A percentile compares a stretch with the other conserved stretches of the same genome.
Conservation (phyloP, 2,329 filamentous ascomycete species). For the Botrytis sinoallii region DNA sequence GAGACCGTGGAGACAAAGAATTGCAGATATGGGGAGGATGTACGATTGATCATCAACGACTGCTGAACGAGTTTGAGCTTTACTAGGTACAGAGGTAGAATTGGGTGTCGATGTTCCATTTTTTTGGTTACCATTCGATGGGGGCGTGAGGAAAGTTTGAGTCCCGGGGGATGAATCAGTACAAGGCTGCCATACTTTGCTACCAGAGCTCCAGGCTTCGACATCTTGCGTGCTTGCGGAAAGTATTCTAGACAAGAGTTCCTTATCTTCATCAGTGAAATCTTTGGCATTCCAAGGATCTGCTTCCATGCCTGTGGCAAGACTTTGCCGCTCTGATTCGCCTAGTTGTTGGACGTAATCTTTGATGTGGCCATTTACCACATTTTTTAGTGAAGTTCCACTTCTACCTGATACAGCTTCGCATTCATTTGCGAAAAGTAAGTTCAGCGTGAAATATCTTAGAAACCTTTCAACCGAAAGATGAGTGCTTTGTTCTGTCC, state of each 20-base stretch:
- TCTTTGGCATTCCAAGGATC: conserved; percentile 79
- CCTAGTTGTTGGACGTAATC: conserved; percentile 73
- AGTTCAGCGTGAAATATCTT: conserved; percentile 77
- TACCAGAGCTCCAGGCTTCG: conserved; percentile 60
- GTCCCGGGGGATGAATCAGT: conserved; percentile 29
- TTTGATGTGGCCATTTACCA: conserved; percentile 78
- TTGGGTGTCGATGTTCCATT: conserved; percentile 41
- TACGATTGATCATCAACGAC: conserved; percentile 81
- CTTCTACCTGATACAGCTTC: conserved; percentile 79
- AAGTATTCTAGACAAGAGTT: conserved; percentile 61
- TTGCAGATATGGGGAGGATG: conserved; percentile 78
- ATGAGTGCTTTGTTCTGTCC: conserved; percentile 68
- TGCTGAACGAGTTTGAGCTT: conserved; percentile 67
- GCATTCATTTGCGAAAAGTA: conserved; percentile 82
- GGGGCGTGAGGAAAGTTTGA: conserved; percentile 2
- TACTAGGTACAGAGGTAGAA: conserved; percentile 39
- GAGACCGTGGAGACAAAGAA: conserved; percentile 77
- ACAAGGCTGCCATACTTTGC: conserved; percentile 54
- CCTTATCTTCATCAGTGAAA: conserved; percentile 61
- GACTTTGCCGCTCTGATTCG: conserved; percentile 68
- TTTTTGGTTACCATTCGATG: conserved; percentile 19
- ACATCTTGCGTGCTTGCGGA: conserved; percentile 70
- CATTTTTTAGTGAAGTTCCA: conserved; percentile 70
- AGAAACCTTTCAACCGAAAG: conserved; percentile 69
- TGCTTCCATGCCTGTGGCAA: conserved; percentile 73